Conservation (phyloP, 257 asterid species). For the Misopates orontium region DNA sequence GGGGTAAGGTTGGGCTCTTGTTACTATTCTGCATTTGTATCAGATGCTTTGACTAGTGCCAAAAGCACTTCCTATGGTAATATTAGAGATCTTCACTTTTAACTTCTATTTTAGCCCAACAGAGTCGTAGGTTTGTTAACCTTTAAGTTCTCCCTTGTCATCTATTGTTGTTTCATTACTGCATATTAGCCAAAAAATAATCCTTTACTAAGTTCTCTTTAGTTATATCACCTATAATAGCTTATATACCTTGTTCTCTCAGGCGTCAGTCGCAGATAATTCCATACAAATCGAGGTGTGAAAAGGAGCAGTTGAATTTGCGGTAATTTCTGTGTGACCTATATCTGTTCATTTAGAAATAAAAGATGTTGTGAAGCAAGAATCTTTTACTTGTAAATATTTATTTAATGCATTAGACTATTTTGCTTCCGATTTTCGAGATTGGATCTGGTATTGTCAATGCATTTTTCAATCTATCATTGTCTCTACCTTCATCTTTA, state of each 20-base stretch:
- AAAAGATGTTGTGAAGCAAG: conserved; percentile 21
- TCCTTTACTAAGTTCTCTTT: conserved; percentile 13
- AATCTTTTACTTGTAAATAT: conserved; percentile 9
- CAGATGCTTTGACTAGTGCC: not conserved
- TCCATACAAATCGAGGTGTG: conserved; percentile 81
- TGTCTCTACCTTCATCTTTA: conserved; percentile 7
- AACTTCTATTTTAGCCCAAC: conserved; percentile 1
- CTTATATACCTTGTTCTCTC: conserved; percentile 32
- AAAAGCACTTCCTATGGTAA: conserved; percentile 8
- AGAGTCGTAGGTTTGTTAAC: conserved; percentile 1
- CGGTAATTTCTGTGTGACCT: conserved; percentile 32
- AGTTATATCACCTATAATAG: conserved; percentile 22
- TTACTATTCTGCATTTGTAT: conserved; percentile 8
- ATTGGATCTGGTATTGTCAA: not conserved
- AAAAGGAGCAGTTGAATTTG: conserved; percentile 55
- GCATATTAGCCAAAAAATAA: conserved; percentile 1
- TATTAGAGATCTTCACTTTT: conserved; percentile 7
- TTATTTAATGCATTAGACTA: conserved; percentile 11
- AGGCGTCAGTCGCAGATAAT: conserved; percentile 70
- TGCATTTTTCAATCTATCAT: conserved; percentile 18
- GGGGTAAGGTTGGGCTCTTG: conserved; percentile 3
- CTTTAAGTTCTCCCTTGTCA: conserved; percentile 3
- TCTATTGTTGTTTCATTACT: not conserved
- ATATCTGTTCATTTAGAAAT: not conserved
- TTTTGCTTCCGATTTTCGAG: conserved; percentile 21